Percentiles rank a stretch among this genome's conserved stretches.
Conservation (phyloP, 2,329 filamentous ascomycete species). For the Helotiales sp. region DNA sequence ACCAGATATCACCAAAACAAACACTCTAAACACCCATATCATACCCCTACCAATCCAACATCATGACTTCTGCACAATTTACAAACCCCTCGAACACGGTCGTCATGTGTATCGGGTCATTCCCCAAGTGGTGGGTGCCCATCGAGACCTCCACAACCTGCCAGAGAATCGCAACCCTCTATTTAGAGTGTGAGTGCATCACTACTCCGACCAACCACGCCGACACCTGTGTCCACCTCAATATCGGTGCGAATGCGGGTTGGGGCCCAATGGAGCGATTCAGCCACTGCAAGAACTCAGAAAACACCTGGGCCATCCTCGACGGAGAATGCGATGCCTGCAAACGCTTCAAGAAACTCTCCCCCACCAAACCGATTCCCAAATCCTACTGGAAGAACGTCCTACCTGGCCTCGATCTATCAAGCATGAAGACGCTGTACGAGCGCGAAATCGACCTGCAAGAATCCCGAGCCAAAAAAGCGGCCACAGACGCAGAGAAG, state of each 20-base stretch:
- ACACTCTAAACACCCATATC: too few species aligned
- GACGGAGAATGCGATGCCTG: neutral
- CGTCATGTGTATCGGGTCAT: neutral
- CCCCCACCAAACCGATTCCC: neutral
- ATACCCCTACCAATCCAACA: too few species aligned
- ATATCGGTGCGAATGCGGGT: too few species aligned
- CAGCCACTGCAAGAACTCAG: neutral
- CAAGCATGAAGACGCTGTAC: neutral
- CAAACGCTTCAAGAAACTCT: neutral
- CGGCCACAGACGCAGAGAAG: neutral
- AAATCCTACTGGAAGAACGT: neutral
- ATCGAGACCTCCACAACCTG: neutral
- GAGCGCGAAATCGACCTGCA: neutral
- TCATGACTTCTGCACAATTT: neutral
- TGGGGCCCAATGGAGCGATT: neutral
- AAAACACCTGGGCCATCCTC: neutral
- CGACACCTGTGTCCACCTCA: neutral
- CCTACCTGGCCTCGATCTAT: neutral
- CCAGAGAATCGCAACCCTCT: neutral
- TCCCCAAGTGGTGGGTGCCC: neutral
- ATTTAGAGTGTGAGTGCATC: neutral
- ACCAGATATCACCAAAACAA: too few species aligned
- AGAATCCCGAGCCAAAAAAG: neutral
- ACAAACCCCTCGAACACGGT: neutral
- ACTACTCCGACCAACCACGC: neutral